phyloP scores from a whole-genome alignment of 2,329 filamentous ascomycete genomes.

The Fusarium albidum region DNA sequence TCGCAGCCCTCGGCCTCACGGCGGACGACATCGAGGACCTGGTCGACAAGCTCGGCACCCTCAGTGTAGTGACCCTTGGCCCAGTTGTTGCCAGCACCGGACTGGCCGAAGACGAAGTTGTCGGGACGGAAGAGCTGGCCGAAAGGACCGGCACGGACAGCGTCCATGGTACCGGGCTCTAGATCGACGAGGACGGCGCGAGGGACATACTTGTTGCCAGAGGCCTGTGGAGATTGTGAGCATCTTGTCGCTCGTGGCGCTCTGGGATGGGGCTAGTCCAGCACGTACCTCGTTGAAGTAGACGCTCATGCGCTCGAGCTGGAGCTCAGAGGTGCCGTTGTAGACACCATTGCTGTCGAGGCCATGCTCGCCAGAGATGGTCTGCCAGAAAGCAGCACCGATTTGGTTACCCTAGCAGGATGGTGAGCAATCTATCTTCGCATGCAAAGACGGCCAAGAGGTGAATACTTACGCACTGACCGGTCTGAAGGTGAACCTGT shows the following conservation, averaged over 20 bases:
- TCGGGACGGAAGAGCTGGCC: conserved; percentile 99
- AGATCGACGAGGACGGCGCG: conserved; percentile 99
- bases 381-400: conserved; percentile 99
- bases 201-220: conserved; percentile 98
- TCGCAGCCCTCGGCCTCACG: conserved; percentile 99
- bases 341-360: conserved; percentile 99
- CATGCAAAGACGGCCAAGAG: conserved; percentile 9
- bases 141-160: conserved; percentile 96
- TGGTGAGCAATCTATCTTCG: conserved; percentile 46
- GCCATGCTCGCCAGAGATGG: conserved; percentile 90
- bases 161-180: conserved; percentile 99
- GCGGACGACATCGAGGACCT: conserved; percentile 97
- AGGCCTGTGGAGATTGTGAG: conserved; percentile 69
- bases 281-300: conserved; percentile 83
- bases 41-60: conserved; percentile 98
- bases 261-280: neutral
- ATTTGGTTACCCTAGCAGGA: conserved; percentile 94
- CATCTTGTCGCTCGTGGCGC: conserved; percentile 1
- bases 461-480: conserved; percentile 83
- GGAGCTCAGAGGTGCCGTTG: conserved; percentile 97
- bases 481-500: conserved; percentile 99
- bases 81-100: conserved; percentile 99
- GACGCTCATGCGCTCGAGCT: conserved; percentile 99
- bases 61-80: conserved; percentile 99
- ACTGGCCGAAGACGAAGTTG: conserved; percentile 99